phyloP scores from a whole-genome alignment of 1,139 yeast genomes.

The Lodderomyces elongisporus region DNA sequence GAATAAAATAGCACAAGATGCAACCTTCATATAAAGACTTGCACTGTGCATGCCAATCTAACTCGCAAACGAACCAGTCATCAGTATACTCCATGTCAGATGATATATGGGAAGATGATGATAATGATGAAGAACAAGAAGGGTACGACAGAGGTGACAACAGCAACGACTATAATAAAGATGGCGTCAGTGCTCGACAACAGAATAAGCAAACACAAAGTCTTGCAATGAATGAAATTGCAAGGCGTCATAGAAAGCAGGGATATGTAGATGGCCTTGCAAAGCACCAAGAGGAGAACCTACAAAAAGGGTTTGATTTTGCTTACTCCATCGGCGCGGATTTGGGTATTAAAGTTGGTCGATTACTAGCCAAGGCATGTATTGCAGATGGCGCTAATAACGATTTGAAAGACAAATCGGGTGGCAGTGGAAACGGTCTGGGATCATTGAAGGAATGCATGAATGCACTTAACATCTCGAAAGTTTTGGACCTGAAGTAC shows the following conservation, averaged over 20 bases:
- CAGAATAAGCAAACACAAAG: slow-evolving; percentile 40
- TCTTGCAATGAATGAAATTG: slow-evolving; percentile 32
- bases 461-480: slow-evolving; percentile 37
- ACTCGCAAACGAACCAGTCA: too few relatives aligned
- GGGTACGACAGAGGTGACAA: neutral
- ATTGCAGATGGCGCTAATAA: neutral
- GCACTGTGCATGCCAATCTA: too few relatives aligned
- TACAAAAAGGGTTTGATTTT: slow-evolving; percentile 76
- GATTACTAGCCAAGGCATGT: slow-evolving; percentile 47
- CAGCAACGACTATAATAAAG: too few relatives aligned
- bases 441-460: slow-evolving; percentile 31
- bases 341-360: slow-evolving; percentile 65
- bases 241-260: slow-evolving; percentile 68
- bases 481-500: slow-evolving; percentile 44
- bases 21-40: too few relatives aligned
- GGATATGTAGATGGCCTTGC: slow-evolving; percentile 85
- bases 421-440: too few relatives aligned
- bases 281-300: slow-evolving; percentile 58
- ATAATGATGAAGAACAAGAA: neutral
- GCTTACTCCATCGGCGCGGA: slow-evolving; percentile 75
- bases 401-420: neutral
- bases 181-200: slow-evolving; percentile 25
- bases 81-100: neutral
- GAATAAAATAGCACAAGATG: too few relatives aligned
- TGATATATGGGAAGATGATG: slow-evolving; percentile 1